Percentiles rank a stretch among this genome's conserved stretches.
Conservation (phyloP, 495 filamentous ascomycete species). For the Staphylotrichum longicolle region DNA sequence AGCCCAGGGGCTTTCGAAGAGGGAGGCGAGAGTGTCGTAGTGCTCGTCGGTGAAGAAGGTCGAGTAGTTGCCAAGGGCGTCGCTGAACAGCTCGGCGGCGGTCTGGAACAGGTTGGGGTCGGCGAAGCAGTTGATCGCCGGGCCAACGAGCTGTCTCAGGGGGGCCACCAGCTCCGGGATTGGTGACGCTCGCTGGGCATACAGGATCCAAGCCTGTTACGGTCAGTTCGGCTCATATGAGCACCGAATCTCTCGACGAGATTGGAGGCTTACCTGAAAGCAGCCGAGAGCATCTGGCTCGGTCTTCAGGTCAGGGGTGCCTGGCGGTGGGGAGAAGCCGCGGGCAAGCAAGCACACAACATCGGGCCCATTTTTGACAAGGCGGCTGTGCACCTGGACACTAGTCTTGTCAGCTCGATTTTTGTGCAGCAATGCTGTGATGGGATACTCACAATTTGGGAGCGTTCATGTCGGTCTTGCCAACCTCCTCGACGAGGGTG, state of each 20-base stretch:
- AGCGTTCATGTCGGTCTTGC: conserved; percentile 59
- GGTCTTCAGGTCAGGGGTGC: conserved; percentile 27
- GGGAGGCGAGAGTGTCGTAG: conserved; percentile 51
- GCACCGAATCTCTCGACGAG: too few relatives aligned
- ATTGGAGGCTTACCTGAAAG: conserved; percentile 50
- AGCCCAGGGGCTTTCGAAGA: conserved; percentile 58
- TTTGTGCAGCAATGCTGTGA: neutral
- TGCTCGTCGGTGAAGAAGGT: conserved; percentile 58
- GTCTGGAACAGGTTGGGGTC: conserved; percentile 54
- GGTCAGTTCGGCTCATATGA: conserved; percentile 9
- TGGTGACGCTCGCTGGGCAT: conserved; percentile 59
- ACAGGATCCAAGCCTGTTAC: conserved; percentile 62
- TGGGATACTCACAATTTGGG: conserved; percentile 50
- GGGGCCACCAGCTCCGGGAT: conserved; percentile 54
- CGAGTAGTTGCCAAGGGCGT: conserved; percentile 62
- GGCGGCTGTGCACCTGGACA: conserved; percentile 47
- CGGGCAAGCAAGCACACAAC: conserved; percentile 47
- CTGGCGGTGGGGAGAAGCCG: conserved; percentile 39
- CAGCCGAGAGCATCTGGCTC: conserved; percentile 57
- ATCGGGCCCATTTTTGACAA: conserved; percentile 53
- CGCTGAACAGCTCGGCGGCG: conserved; percentile 62
- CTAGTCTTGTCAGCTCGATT: conserved; percentile 18
- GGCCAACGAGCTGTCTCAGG: conserved; percentile 54
- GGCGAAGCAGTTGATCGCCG: conserved; percentile 56
- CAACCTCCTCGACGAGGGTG: conserved; percentile 72